These are phyloP conservation scores for Bacterosira constricta DNA, from an alignment of 108 stramenopile genomes.

Conservation along the genomic window DNA sequence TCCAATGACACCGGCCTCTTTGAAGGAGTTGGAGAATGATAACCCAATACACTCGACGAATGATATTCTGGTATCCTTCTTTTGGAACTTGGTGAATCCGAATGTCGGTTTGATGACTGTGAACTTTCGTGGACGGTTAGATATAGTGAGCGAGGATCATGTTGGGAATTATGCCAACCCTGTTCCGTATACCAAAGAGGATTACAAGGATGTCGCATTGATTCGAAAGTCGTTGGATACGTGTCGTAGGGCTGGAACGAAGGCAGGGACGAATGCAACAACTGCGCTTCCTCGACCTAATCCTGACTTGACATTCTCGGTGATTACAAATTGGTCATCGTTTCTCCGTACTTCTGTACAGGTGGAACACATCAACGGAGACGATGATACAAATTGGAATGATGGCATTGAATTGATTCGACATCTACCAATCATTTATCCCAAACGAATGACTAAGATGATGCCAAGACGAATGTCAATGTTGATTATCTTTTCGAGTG, in stretches of 20 bases:
- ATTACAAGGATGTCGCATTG: conserved; percentile 33
- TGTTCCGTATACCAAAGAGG: conserved; percentile 35
- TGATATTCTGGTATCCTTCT: conserved; percentile 40
- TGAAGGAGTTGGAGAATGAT: conserved; percentile 9
- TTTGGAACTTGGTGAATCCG: conserved; percentile 34
- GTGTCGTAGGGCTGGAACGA: conserved; percentile 36
- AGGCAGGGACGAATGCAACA: background rate
- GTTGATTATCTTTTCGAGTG: conserved; percentile 39
- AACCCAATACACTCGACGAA: conserved; percentile 45
- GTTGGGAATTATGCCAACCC: conserved; percentile 49
- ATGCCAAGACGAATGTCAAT: conserved; percentile 47
- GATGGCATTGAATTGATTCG: conserved; percentile 15
- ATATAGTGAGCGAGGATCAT: conserved; percentile 24
- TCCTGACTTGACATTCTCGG: conserved; percentile 28
- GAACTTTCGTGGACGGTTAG: conserved; percentile 37
- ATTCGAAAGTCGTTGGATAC: conserved; percentile 31
- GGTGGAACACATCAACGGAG: background rate
- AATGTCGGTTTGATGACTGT: conserved; percentile 47
- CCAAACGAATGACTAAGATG: conserved; percentile 20
- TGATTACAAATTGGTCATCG: conserved; percentile 49
- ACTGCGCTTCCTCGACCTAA: conserved; percentile 30
- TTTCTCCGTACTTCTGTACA: conserved; percentile 12
- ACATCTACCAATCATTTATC: conserved; percentile 42
- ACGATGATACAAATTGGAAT: conserved; percentile 10
- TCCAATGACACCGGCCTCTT: conserved; percentile 29